phyloP scores from a whole-genome alignment of 257 asterid species.

The Marsdenia floribunda region DNA sequence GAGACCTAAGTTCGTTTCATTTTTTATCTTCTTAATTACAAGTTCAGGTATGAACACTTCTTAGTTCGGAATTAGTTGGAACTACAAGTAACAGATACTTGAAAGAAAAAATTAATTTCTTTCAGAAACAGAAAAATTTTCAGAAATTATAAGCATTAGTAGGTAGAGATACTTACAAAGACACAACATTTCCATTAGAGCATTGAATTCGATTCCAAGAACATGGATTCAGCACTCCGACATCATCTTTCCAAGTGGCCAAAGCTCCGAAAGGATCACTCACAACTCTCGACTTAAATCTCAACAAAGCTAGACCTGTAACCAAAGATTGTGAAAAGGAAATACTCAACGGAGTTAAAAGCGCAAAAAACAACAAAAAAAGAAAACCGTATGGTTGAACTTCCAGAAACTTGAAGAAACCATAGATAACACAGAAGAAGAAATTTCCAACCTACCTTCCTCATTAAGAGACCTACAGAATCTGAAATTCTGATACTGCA shows the following conservation, averaged over 20 bases:
- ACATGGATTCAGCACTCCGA: conserved; percentile 58
- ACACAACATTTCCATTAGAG: conserved; percentile 51
- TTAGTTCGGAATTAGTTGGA: not conserved
- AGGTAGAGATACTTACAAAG: conserved; percentile 53
- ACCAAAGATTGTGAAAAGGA: conserved; percentile 1
- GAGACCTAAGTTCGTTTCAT: no score
- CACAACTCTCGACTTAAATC: conserved; percentile 44
- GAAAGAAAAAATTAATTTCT: not conserved
- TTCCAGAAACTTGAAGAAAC: not conserved
- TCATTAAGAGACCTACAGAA: conserved; percentile 37
- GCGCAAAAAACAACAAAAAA: not conserved
- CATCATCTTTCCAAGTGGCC: conserved; percentile 57
- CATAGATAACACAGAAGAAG: not conserved
- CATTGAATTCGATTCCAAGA: conserved; percentile 81
- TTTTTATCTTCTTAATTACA: no score
- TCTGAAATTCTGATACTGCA: conserved; percentile 22
- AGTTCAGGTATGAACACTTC: no score
- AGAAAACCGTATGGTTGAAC: not conserved
- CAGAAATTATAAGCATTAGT: not conserved
- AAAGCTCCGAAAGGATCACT: conserved; percentile 64
- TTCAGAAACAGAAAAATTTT: not conserved
- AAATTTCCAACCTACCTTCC: conserved; percentile 74
- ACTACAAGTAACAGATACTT: not conserved
- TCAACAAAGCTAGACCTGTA: conserved; percentile 66
- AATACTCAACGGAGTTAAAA: not conserved